Evolutionary conservation across 164 flowering plant genomes (phyloP), one percentile per base, ranked within the genome.

Genomic region (Chimonanthus praecox): DNA sequence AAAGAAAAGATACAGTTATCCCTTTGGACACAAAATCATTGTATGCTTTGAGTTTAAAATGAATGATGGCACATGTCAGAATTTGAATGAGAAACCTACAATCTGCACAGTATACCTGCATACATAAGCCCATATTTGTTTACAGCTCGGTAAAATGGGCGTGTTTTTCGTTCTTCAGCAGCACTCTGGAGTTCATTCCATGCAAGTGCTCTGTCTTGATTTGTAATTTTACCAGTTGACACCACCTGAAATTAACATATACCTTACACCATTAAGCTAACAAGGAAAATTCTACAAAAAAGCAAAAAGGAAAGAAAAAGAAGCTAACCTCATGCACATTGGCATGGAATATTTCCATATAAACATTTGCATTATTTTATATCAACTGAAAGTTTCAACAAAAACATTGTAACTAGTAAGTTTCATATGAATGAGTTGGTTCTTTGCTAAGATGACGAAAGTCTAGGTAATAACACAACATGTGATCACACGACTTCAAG

Each of bases 91-190:
- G 13, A 51, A 51, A 21, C 15, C 4, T 45, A 4, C 8, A 13
- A 45, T 71, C 43, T 51, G 46, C 75, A 64, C 21, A 15, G 47
- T 2, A 6, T 85, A 93, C 99, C 99, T 82, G 99, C 94, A 84
- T 93, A 93, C 98, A 93, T 95, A 61, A 93, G 81, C 69, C 97
- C 97, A 67, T 84, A 73, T 74, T 89, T 86, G 77, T 95, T 73
- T 11, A 88, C 91, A 61, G 88, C 88, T 33, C 97, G 85, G 79
- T 88, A 95, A 82, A 95, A 92, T 65, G 99, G 97, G 4, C 97
- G 81, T 51, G 84, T 83, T 75, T 85, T 86, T 60, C 76, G 74
- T 73, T 84, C 89, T 80, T 83, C 85, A 61, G 94, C 97, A 75
- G 97, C 97, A 68, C 45, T 72, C 66, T 83, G 87, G 70, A 95